Base-by-base conservation (phyloP, 2,329 filamentous ascomycete genomes). In the Lasiodiplodia gonubiensis region DNA sequence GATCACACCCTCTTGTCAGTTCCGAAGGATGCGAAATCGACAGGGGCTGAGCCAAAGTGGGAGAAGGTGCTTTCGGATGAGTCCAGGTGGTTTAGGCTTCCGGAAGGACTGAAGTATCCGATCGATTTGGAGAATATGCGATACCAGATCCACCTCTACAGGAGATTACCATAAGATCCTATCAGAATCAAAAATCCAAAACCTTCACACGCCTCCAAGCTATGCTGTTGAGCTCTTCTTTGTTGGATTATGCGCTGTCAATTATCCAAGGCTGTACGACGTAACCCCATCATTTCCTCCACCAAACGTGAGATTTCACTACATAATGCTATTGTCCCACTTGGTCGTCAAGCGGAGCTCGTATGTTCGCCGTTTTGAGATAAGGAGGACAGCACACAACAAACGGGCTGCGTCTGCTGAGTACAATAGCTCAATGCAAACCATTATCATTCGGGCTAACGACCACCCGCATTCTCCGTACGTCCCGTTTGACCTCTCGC, bases 91-190 rank as follows among this genome's bases (percentile, higher is more conserved):
- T 97, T 94, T 80, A 87, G 94, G 52, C 80, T 97, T 42, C 76
- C 78, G 8, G 73, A 75, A n/a, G 75, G 71, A 18, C 79, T 97
- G 71, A 83, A 84, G 49, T 98, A 97, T 80, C 91, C 93, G 8
- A 93, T 97, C 73, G 86, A 89, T 63, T 80, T 98, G 75, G 94
- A 98, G 81, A 92, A 97, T 76, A 97, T 97, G 94, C 88, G 94
- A 55, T 97, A 94, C 79, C 94, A 98, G 79, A 84, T 97, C 72
- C 93, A 97, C 81, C 76, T 97, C 18, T 98, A 97, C 65, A 70
- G 66, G 23, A 63, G 72, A 25, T 11, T 55, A 6, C 49, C 57
- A 4, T 54, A 27, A 39, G 27, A n/a, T 12, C 39, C 37, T 54
- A 33, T 35, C 42, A 33, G 3, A 27, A 37, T 30, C 12, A 11